phyloP scores from a whole-genome alignment of 179 eudicot species.

The Actinidia arguta region DNA sequence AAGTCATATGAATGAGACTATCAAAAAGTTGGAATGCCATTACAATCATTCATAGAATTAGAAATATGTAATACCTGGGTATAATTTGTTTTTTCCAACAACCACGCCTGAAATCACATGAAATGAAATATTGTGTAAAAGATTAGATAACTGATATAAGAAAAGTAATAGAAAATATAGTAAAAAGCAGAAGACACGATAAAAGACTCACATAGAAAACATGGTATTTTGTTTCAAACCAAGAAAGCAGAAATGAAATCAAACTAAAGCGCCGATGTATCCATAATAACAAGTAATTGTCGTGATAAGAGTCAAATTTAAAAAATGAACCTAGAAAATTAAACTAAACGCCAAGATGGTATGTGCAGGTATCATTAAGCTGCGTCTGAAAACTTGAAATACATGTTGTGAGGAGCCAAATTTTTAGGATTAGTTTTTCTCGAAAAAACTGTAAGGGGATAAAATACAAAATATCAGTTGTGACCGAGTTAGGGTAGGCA shows the following conservation, averaged over 20 bases:
- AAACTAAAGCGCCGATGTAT: neutral
- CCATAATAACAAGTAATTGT: conserved; percentile 10
- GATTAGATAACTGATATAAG: neutral
- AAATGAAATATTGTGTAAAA: conserved; percentile 8
- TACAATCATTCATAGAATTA: neutral
- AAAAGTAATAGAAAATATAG: neutral
- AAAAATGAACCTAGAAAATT: conserved; percentile 74
- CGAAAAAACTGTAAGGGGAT: neutral
- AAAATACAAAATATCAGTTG: too few species aligned
- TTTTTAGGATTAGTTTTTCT: conserved; percentile 3
- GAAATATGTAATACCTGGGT: conserved; percentile 57
- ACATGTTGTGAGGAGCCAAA: neutral
- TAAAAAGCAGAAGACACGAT: neutral
- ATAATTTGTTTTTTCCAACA: conserved; percentile 81
- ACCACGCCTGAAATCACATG: conserved; percentile 69
- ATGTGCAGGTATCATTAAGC: conserved; percentile 92
- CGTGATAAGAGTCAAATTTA: neutral
- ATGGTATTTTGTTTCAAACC: neutral
- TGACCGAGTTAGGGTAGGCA: too few species aligned
- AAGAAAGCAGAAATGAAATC: neutral
- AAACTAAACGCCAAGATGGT: conserved; percentile 69
- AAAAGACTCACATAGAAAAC: neutral
- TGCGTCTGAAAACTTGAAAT: conserved; percentile 78
- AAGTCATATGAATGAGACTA: too few species aligned
- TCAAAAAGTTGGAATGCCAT: neutral